Base-by-base conservation (phyloP, 768 basidiomycete genomes). In the Albatrellus ellisii region DNA sequence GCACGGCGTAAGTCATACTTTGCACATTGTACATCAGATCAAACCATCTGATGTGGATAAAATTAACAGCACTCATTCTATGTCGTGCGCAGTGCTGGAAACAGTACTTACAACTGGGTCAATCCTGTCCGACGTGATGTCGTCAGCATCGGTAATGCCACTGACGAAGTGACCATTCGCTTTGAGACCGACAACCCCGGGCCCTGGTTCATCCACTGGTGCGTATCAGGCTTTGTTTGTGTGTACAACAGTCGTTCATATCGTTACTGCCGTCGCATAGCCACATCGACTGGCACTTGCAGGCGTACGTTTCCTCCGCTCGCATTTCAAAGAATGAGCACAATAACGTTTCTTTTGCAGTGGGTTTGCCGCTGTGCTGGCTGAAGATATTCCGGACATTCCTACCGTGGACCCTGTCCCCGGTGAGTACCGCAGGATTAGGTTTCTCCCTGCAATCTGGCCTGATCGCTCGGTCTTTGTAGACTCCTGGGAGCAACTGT, bases 121-220 rank as follows among this genome's bases (percentile, higher is more conserved):
- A 68, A 73, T 54, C 71, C 71, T 0, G 58, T 65, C 41, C 54
- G 64, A 39, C 56, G 71, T 38, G 72, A 73, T 50, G 68, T 66
- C 5, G 61, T 70, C 21, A 49, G 44, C 36, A 52, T 48, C 20
- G 54, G 53, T 4, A 44, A 26, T 2, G 15, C 38, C 24, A 27
- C 12, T n/a, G 49, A 52, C 22, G 18, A 36, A 5, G 46, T 54
- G 7, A 45, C 47, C 15, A 52, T 62, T 36, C 51, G 60, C 7
- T 58, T 59, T 42, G 35, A 49, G 11, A 59, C 57, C 11, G 57
- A 59, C 44, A 57, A 57, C 27, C 50, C 58, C 8, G 58, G 58
- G 11, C 50, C 52, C 31, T 55, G 52, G 55, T 50, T 53, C 35
- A 41, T 59, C 26, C 58, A 60, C 45, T 60, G 59, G 35, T 36